phyloP scores from a whole-genome alignment of 2,329 filamentous ascomycete species.

The Aspergillus oerlinghausenensis region DNA sequence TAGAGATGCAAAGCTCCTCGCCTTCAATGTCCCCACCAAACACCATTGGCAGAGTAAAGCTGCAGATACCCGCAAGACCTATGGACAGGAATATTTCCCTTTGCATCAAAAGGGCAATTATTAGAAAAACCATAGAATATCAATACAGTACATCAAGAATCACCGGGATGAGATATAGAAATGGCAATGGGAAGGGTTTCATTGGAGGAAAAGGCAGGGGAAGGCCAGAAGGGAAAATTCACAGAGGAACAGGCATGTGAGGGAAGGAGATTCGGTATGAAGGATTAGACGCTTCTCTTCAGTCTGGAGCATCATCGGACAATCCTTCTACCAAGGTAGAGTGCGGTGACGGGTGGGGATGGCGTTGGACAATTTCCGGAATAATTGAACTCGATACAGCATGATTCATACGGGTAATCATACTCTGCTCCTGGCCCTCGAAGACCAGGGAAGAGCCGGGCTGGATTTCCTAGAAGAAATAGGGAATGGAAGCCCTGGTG shows the following conservation, averaged over 20 bases:
- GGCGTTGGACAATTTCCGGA: not conserved
- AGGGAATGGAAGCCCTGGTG: conserved; percentile 43
- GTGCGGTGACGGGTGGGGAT: not conserved
- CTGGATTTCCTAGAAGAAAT: conserved; percentile 38
- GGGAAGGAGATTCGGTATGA: not conserved
- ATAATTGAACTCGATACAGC: not conserved
- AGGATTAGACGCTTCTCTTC: not conserved
- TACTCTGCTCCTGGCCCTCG: not conserved
- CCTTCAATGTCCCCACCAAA: conserved; percentile 13
- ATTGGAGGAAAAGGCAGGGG: not conserved
- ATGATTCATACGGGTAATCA: not conserved
- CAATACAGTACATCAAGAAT: conserved; percentile 22
- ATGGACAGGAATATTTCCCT: conserved; percentile 8
- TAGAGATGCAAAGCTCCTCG: conserved; percentile 7
- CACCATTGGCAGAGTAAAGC: conserved; percentile 11
- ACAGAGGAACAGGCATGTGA: conserved; percentile 1
- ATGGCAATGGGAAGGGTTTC: not conserved
- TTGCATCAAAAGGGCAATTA: conserved; percentile 10
- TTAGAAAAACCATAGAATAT: conserved; percentile 16
- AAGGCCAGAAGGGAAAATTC: not conserved
- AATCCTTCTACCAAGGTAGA: not conserved
- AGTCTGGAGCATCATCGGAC: not conserved
- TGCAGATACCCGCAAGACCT: conserved; percentile 6
- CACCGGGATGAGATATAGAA: conserved; percentile 7
- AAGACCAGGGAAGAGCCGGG: not conserved